These are phyloP conservation scores for Quercus lobata DNA, from an alignment of 331 rosid genomes.

Conservation along the genomic window DNA sequence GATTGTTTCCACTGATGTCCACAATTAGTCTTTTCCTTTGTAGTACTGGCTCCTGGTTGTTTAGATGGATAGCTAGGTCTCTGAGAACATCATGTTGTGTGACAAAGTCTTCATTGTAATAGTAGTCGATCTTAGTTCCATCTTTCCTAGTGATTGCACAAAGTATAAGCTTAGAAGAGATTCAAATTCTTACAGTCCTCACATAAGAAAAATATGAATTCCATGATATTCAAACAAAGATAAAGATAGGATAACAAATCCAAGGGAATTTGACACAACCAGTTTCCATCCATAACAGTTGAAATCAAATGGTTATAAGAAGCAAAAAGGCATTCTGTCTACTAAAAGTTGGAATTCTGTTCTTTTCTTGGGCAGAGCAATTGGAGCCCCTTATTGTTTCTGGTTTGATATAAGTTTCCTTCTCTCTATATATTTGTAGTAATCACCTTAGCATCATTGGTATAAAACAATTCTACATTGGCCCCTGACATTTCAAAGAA, in stretches of 20 bases:
- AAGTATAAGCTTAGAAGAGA: not conserved
- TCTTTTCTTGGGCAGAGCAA: not conserved
- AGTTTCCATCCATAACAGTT: too few species aligned
- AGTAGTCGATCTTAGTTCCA: constrained; percentile 13
- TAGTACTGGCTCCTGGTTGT: constrained; percentile 18
- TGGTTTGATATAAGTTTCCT: not conserved
- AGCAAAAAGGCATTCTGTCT: too few species aligned
- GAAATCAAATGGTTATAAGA: too few species aligned
- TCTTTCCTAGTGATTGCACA: constrained; percentile 29
- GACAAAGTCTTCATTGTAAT: constrained; percentile 42
- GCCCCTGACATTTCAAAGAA: not conserved
- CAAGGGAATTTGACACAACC: too few species aligned
- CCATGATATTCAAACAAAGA: too few species aligned
- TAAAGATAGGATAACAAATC: too few species aligned
- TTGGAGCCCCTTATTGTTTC: not conserved
- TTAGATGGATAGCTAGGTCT: constrained; percentile 50
- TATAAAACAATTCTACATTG: not conserved
- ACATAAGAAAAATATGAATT: too few species aligned
- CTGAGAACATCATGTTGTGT: constrained; percentile 50
- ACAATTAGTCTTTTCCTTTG: constrained; percentile 46
- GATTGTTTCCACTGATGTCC: constrained; percentile 28
- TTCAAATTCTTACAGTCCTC: not conserved
- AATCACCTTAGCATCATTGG: not conserved
- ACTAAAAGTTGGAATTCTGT: too few species aligned
- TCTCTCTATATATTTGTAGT: not conserved